These are phyloP conservation scores for Leavenworthia alabamica DNA, from an alignment of 345 rosid genomes.

Conservation along the genomic window DNA sequence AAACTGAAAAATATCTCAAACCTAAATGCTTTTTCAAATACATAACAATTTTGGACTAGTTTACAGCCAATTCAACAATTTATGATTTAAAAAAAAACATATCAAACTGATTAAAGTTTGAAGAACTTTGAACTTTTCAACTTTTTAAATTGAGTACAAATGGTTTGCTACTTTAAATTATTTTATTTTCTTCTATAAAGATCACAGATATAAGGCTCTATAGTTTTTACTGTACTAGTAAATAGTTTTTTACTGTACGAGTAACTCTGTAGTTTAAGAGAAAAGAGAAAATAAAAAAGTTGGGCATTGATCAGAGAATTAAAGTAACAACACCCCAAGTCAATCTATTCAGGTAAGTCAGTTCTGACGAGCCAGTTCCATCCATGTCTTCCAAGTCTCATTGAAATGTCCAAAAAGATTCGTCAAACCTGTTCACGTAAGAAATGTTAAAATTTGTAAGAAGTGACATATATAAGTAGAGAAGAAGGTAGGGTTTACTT, in stretches of 20 bases:
- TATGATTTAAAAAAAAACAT: not conserved
- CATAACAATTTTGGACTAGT: not conserved
- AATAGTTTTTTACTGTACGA: no score
- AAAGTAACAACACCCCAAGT: conserved; percentile 2
- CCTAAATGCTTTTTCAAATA: not conserved
- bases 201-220: no score
- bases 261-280: no score
- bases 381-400: conserved; percentile 69
- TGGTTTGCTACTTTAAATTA: not conserved
- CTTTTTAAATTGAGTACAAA: not conserved
- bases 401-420: conserved; percentile 64
- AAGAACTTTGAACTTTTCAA: not conserved
- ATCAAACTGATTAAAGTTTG: not conserved
- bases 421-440: conserved; percentile 45
- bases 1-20: not conserved
- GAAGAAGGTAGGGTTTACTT: conserved; percentile 5
- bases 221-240: no score
- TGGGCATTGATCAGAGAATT: not conserved
- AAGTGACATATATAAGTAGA: not conserved
- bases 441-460: conserved; percentile 12
- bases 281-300: no score
- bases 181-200: not conserved
- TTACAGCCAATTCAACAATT: not conserved
- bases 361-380: conserved; percentile 43
- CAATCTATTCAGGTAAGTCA: conserved; percentile 22